Evolutionary conservation across 2,329 filamentous ascomycete genomes (phyloP), one percentile per base, ranked within the genome.

Genomic region (Tolypocladium endophyticum): DNA sequence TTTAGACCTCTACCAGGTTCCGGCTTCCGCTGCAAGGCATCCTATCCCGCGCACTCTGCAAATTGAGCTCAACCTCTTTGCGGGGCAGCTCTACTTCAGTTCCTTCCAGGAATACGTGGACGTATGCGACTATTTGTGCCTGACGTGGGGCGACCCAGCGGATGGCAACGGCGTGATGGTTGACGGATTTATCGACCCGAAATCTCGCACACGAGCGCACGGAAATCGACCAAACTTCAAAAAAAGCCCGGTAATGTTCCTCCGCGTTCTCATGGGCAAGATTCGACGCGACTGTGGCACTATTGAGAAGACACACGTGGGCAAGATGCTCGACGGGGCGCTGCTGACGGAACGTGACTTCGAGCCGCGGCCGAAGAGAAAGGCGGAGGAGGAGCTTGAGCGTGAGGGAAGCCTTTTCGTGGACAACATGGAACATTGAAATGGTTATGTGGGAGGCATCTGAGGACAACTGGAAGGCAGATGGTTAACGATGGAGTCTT

Each of bases 1-100:
- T 2, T 39, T 62, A 8, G 35, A 36, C 9, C 41, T 62, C 1
- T 60, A 56, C 41, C 23, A 4, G 18, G 23, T 60, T 39, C 50
- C 55, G 7, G 5, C 25, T 1, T 36, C 39, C 1, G 2, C 52
- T 4, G 3, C 20, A 18, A 52, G 41, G 1, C 55, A 58, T 18
- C 53, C 25, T 2, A 12, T 66, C 59, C 56, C 63, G 23, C 33
- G 16, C 0, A n/a, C 57, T 0, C 65, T 81, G 0, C 68, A 72
- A 0, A 70, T 75, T 0, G 75, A 83, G 59, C 75, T 90, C 0
- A 87, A 87, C 52, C 71, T 90, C 0, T 90, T 91, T 59, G 76
- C 88, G 0, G 88, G 87, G 0, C 85, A 88, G 59, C 74, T 90
- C 0, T 90, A 90, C 64, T 73, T 90, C 12, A 69, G 67, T 0